Evolutionary conservation across 2,329 filamentous ascomycete genomes (phyloP), one percentile per base, ranked within the genome.

Genomic region (Chaetothyriales sp.): DNA sequence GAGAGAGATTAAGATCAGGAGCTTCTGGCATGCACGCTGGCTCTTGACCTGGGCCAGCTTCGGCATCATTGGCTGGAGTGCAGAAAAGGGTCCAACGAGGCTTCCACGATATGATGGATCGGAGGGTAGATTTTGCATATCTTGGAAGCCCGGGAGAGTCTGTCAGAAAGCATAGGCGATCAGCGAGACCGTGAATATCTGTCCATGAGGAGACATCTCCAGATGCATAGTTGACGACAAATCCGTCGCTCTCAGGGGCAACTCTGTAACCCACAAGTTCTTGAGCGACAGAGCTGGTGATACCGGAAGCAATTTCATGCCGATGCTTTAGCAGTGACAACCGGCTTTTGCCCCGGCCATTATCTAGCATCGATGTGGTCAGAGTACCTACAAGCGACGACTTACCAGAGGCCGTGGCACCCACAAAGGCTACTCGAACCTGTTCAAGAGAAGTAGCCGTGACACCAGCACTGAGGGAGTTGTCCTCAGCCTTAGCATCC

Each of bases 21-120:
- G 43, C 20, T 15, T 18, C 28, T 10, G 32, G 48, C 25, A 15
- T 22, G 49, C 79, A 78, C 54, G 74, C 71, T 8, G 73, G 66
- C 1, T 72, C 70, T 18, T 74, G 68, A 0, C 73, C 75, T 51
- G 71, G 70, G 5, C 69, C 70, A 25, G 61, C 60, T 9, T 75
- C 73, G 19, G 58, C 60, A 56, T 84, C 83, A 61, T 92, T 84
- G 36, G 86, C 87, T 46, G 87, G 81, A 54, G 96, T 80, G 59
- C 93, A 95, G 1, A 96, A 74, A 19, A 95, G 66, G 1, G 86
- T 88, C 83, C 92, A 98, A 64, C 96, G 88, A 7, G 92, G 92
- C 39, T 86, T 85, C 89, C 92, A 96, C 45, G 89, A 92, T 56
- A 98, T 77, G n/a, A 98, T 73, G 0, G 89, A 88, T 53, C 90